Base-by-base conservation (phyloP, 1,284 basidiomycete genomes). In the Ceratobasidium theobromae region DNA sequence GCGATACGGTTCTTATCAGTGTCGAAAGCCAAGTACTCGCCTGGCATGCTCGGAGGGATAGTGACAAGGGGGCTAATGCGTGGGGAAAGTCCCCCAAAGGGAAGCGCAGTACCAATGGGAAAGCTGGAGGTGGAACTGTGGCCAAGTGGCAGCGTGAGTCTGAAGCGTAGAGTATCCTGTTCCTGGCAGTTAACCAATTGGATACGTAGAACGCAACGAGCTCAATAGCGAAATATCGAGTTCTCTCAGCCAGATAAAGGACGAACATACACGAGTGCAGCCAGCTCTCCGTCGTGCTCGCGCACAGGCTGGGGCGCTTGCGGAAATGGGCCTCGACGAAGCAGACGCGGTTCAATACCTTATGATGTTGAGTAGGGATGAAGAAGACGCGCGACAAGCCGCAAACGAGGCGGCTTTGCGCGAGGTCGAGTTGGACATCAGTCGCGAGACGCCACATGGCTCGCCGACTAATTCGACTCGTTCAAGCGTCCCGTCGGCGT, bases 361-460 rank as follows among this genome's bases (percentile, higher is more conserved):
- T 0, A 75, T 95, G 60, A 93, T 95, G 90, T 81, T 95, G 66
- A 92, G 89, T 69, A 84, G 88, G 4, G 92, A 95, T 38, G 89
- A 93, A 73, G 85, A 84, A 25, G 78, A 80, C 66, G 73, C 69
- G 3, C 72, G 71, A 35, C 21, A 8, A n/a, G 35, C 48, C 32
- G 28, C 58, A 21, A 45, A 35, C 38, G 45, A 30, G 30, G 27
- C 40, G 23, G 33, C 6, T 18, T 12, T 21, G 12, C 30, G 28
- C 28, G 48, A 41, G 48, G 9, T 33, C 8, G 60, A 58, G 35
- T 40, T 33, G 21, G 45, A 30, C 9, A 35, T 41, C 18, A 27
- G 18, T 33, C 32, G n/a, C 8, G 27, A 21, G 23, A 45, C 46
- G 43, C 33, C 21, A 25, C 54, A 32, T 66, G 51, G 60, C 33